These are phyloP conservation scores for Mycosphaerella sp. DNA, from an alignment of 2,329 filamentous ascomycete species.

Conservation along the genomic window DNA sequence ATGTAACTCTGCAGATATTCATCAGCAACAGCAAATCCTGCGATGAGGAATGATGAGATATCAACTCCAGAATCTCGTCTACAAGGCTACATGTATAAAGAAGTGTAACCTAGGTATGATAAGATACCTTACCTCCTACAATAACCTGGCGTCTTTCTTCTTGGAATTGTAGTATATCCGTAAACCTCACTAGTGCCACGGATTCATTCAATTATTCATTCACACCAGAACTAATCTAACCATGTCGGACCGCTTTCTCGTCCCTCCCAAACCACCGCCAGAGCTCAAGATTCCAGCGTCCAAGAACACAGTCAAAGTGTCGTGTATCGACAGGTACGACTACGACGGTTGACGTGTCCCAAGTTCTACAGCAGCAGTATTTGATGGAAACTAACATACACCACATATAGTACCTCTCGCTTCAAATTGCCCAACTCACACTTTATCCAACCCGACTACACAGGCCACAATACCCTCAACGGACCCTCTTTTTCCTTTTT, in stretches of 20 bases:
- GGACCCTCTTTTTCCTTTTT: slow-evolving; percentile 44
- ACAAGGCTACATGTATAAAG: neutral
- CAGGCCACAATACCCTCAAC: slow-evolving; percentile 33
- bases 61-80: neutral
- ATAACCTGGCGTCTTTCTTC: no score
- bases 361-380: no score
- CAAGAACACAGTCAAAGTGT: slow-evolving; percentile 31
- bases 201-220: neutral
- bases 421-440: slow-evolving; percentile 28
- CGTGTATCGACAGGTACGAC: slow-evolving; percentile 33
- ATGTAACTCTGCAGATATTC: no score
- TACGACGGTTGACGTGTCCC: neutral
- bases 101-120: no score
- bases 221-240: neutral
- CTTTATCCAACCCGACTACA: slow-evolving; percentile 38
- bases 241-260: slow-evolving; percentile 17
- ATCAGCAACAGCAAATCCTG: no score
- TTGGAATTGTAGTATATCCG: no score
- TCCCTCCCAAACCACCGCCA: slow-evolving; percentile 28
- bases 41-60: neutral
- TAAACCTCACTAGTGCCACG: no score
- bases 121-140: no score
- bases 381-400: slow-evolving; percentile 1
- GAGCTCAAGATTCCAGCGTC: slow-evolving; percentile 32
- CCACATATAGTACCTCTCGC: slow-evolving; percentile 27